phyloP scores from a whole-genome alignment of 116 monocot species.

The Zostera marina region DNA sequence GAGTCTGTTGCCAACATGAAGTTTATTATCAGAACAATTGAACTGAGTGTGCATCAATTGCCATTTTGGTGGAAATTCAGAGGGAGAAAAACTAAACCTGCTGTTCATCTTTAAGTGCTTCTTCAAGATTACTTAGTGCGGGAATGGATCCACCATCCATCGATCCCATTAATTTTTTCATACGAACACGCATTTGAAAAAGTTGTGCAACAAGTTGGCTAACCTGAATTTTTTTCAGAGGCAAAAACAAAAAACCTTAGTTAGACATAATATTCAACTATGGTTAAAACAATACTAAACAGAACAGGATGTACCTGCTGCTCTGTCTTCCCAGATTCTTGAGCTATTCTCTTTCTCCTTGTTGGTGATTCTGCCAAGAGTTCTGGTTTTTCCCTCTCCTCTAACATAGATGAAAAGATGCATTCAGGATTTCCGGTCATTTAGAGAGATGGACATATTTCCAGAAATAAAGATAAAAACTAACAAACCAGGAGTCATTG shows the following conservation, averaged over 20 bases:
- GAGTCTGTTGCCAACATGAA: slow-evolving; percentile 27
- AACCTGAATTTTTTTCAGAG: slow-evolving; percentile 31
- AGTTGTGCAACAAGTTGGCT: slow-evolving; percentile 93
- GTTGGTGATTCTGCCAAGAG: slow-evolving; percentile 67
- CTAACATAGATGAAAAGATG: slow-evolving; percentile 14
- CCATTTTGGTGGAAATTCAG: background rate
- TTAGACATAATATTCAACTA: background rate
- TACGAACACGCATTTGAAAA: slow-evolving; percentile 88
- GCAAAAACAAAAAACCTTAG: background rate
- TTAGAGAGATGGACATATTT: background rate
- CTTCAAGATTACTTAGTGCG: slow-evolving; percentile 65
- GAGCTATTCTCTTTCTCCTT: slow-evolving; percentile 65
- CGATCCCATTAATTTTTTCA: slow-evolving; percentile 84
- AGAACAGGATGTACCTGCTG: slow-evolving; percentile 36
- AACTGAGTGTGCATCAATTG: background rate
- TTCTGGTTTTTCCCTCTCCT: slow-evolving; percentile 92
- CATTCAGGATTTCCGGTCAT: background rate
- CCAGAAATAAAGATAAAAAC: background rate
- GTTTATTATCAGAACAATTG: background rate
- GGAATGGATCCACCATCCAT: slow-evolving; percentile 81
- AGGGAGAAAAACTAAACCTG: slow-evolving; percentile 26
- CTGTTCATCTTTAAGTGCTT: slow-evolving; percentile 63
- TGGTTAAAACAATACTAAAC: background rate
- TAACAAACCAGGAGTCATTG: slow-evolving; percentile 64
- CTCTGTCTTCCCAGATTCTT: slow-evolving; percentile 82